A percentile compares a stretch with the other conserved stretches of the same genome.
These are phyloP conservation scores for Sclerotinia subarctica DNA, from an alignment of 2,329 filamentous ascomycete genomes.

Conservation along the genomic window DNA sequence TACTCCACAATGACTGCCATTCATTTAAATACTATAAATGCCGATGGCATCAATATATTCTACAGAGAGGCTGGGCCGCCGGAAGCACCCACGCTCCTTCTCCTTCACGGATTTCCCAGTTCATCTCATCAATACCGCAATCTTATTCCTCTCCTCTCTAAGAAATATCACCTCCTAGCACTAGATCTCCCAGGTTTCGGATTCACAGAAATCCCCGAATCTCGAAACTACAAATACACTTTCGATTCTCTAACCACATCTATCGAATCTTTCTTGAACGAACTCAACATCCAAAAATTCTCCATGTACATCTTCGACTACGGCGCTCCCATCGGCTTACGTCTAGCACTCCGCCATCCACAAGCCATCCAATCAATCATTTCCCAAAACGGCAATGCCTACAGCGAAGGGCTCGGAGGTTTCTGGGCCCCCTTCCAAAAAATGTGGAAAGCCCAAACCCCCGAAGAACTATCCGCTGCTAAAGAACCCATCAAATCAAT, in stretches of 20 bases:
- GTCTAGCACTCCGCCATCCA: conserved; percentile 50
- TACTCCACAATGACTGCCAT: neutral
- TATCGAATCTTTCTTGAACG: conserved; percentile 48
- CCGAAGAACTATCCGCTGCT: conserved; percentile 23
- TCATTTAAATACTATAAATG: conserved; percentile 25
- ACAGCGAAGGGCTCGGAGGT: conserved; percentile 51
- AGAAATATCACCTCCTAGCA: conserved; percentile 47
- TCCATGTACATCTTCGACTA: conserved; percentile 62
- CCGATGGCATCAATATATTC: conserved; percentile 43
- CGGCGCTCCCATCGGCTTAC: conserved; percentile 54
- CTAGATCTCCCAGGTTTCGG: conserved; percentile 60
- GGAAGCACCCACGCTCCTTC: conserved; percentile 41
- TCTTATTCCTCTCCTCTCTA: conserved; percentile 44
- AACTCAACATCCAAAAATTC: conserved; percentile 47
- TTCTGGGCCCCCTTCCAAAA: conserved; percentile 30
- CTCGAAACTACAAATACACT: conserved; percentile 53
- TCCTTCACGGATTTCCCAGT: conserved; percentile 47
- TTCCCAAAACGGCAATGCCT: conserved; percentile 60
- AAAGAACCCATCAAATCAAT: neutral
- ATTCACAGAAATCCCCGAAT: conserved; percentile 48
- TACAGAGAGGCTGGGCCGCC: conserved; percentile 42
- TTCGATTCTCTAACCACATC: conserved; percentile 51
- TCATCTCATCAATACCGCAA: conserved; percentile 47
- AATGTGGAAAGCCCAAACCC: conserved; percentile 26
- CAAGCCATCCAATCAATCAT: conserved; percentile 51